These are phyloP conservation scores for Oryza rufipogon DNA, from an alignment of 176 grass and related monocot species.

Conservation along the genomic window DNA sequence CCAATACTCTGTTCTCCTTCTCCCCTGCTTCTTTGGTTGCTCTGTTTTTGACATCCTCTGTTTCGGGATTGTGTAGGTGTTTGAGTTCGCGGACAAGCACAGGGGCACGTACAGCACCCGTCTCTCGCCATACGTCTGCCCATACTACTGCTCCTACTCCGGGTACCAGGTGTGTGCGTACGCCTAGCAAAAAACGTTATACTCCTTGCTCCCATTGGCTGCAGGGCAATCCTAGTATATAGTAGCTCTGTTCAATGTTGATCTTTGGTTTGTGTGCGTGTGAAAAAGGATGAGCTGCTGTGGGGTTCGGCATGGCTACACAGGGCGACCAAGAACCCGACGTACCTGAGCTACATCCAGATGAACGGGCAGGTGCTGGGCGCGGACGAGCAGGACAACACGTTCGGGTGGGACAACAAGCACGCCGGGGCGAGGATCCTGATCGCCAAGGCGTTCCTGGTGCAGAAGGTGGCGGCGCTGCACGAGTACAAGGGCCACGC, in stretches of 20 bases:
- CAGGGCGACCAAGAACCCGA: conserved; percentile 71
- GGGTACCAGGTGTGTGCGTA: conserved; percentile 69
- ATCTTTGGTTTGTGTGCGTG: conserved; percentile 12
- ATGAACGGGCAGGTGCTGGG: conserved; percentile 84
- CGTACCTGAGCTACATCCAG: conserved; percentile 81
- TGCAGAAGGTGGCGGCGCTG: conserved; percentile 69
- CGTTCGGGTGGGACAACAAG: conserved; percentile 98
- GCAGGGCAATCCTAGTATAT: too few relatives aligned
- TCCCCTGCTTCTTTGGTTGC: neutral
- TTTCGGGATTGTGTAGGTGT: conserved; percentile 50
- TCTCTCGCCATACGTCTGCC: conserved; percentile 68
- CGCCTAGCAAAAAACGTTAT: neutral
- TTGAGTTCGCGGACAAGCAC: conserved; percentile 89
- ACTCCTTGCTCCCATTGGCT: conserved; percentile 31
- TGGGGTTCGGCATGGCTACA: conserved; percentile 96
- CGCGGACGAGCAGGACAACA: conserved; percentile 90
- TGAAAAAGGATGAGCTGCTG: conserved; percentile 73
- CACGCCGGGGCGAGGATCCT: conserved; percentile 87
- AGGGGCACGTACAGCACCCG: conserved; percentile 78
- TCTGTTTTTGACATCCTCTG: neutral
- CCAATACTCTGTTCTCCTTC: neutral
- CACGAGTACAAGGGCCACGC: conserved; percentile 90
- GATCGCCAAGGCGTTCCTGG: conserved; percentile 81
- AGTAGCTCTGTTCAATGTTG: conserved; percentile 4
- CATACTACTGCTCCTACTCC: conserved; percentile 97